Percentiles rank a stretch among this genome's conserved stretches.
These are phyloP conservation scores for Escallonia rubra DNA, from an alignment of 129 eudicot species.

Conservation along the genomic window DNA sequence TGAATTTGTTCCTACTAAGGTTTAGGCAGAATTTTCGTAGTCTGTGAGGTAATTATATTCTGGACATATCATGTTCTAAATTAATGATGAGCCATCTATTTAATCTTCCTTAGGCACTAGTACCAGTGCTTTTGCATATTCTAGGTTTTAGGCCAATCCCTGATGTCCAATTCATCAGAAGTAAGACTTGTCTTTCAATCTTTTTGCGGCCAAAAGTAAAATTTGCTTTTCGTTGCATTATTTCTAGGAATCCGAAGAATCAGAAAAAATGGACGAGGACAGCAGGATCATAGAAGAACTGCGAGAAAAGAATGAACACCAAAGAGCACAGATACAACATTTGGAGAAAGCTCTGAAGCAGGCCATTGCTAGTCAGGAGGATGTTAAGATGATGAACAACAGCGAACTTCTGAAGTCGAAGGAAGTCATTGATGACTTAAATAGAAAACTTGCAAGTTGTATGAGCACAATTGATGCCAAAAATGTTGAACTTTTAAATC, in stretches of 20 bases:
- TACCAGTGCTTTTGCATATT: not conserved
- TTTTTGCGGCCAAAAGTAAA: conserved; percentile 16
- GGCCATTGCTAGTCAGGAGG: conserved; percentile 74
- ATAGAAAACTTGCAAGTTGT: conserved; percentile 52
- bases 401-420: conserved; percentile 68
- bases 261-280: conserved; percentile 98
- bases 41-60: no score
- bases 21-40: no score
- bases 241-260: conserved; percentile 87
- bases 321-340: conserved; percentile 56
- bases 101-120: not conserved
- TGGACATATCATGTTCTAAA: no score
- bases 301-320: conserved; percentile 51
- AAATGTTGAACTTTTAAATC: conserved; percentile 79
- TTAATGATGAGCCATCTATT: not conserved
- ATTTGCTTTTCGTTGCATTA: conserved; percentile 23
- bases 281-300: conserved; percentile 89
- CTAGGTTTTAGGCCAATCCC: conserved; percentile 7
- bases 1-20: no score
- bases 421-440: conserved; percentile 72
- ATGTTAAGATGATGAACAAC: conserved; percentile 43
- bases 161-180: conserved; percentile 1
- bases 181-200: conserved; percentile 1
- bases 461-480: conserved; percentile 61
- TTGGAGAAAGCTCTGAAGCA: conserved; percentile 79